Evolutionary conservation across 306 rosid genomes (phyloP), one percentile per base, ranked within the genome.

Genomic region (Lotus japonicus): DNA sequence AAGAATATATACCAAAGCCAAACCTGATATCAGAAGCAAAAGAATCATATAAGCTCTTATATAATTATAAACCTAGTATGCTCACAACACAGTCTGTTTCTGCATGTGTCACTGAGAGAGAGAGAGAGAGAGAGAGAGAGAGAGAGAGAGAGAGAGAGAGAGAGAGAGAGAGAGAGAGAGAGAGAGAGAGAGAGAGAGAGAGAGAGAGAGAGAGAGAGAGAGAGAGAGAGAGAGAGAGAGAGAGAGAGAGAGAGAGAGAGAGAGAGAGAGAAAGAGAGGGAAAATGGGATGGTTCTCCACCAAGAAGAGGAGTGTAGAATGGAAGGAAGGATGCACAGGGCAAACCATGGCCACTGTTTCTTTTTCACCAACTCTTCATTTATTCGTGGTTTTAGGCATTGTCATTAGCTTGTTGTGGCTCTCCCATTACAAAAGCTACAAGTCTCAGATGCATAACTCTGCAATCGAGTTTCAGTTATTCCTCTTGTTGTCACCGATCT

Each of bases 1-100:
- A 92, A 80, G 97, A 79, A 94, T 84, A 92, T 84, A 80, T 86
- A 81, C 97, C 86, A 66, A 53, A 31, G 82, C 97, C 86, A 66
- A 53, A 31, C 66, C 60, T 43, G 23, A 9, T 54, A 28, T 68
- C 46, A 31, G 56, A 71, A 68, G 81, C 80, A 71, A 86, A 76
- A 57, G 52, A 71, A 75, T 54, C 63, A 33, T 43, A 17, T 0
- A 31, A 60, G 14, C 39, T 26, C 63, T 17, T 65, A 74, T 72
- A 64, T 70, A 78, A 67, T 14, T 58, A 44, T 39, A 2, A 51
- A 42, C 53, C 38, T 45, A 42, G 33, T 28, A 26, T 66, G 80
- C 16, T 36, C 21, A 26, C 41, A 33, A 35, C 11, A 48, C 3
- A 38, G 31, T 59, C n/a, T 31, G 33, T 46, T 68, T 17, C 45